These are phyloP conservation scores for Colletotrichum tabaci DNA, from an alignment of 2,329 filamentous ascomycete species.

Conservation along the genomic window DNA sequence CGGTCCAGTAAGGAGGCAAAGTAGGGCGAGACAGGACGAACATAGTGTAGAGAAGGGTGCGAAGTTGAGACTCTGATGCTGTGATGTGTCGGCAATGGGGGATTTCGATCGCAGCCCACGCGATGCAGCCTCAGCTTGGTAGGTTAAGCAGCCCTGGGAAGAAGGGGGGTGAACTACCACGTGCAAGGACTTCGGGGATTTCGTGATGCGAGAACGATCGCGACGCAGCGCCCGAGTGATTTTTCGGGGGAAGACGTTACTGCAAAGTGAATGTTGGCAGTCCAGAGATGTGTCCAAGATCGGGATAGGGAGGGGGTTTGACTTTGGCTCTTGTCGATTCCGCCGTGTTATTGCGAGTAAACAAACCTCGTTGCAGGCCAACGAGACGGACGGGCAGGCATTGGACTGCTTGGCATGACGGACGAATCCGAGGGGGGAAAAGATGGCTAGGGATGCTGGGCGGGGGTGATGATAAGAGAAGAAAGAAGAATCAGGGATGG, in stretches of 20 bases:
- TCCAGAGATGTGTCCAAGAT: no score
- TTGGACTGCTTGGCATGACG: neutral
- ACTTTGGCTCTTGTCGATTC: conserved; percentile 8
- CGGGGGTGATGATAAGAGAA: neutral
- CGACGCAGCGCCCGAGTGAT: conserved; percentile 17
- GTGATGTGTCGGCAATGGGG: neutral
- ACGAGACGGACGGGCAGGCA: neutral
- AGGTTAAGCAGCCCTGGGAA: conserved; percentile 7
- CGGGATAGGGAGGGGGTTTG: neutral
- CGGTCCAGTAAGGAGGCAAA: neutral
- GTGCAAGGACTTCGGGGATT: conserved; percentile 11
- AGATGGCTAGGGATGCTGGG: neutral
- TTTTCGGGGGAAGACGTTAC: neutral
- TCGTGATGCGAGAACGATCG: conserved; percentile 24
- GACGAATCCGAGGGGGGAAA: neutral
- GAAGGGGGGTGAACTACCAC: neutral
- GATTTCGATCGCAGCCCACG: conserved; percentile 37
- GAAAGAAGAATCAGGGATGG: conserved; percentile 1
- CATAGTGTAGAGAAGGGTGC: neutral
- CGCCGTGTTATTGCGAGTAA: conserved; percentile 11
- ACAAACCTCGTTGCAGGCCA: conserved; percentile 1
- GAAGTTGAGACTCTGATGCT: neutral
- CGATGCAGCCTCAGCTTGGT: conserved; percentile 20
- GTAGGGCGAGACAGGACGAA: neutral
- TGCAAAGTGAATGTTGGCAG: no score